Evolutionary conservation across 1,284 basidiomycete genomes (phyloP).

Genomic region (Tilletia walkeri): DNA sequence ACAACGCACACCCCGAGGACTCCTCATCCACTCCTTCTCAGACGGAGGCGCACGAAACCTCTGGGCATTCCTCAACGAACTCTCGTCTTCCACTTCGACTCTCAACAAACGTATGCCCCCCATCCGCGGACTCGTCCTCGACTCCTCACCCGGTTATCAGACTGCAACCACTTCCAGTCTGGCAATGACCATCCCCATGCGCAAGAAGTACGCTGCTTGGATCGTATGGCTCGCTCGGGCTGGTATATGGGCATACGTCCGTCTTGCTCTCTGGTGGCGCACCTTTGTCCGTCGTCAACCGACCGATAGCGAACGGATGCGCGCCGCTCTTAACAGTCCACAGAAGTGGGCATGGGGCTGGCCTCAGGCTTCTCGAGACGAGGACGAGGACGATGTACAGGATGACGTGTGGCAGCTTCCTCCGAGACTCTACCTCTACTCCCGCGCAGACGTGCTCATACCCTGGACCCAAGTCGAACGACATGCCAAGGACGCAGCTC

Average conservation of each 20-base stretch:
- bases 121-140: slow-evolving; percentile 34
- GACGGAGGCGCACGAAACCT: slow-evolving; percentile 45
- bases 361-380: background rate
- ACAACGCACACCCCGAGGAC: slow-evolving; percentile 16
- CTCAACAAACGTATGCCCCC: slow-evolving; percentile 9
- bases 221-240: slow-evolving; percentile 28
- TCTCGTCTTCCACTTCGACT: slow-evolving; percentile 27
- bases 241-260: slow-evolving; percentile 26
- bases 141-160: slow-evolving; percentile 40
- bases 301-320: slow-evolving; percentile 32
- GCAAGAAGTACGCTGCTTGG: slow-evolving; percentile 20
- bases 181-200: slow-evolving; percentile 43
- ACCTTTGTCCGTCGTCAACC: slow-evolving; percentile 28
- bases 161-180: slow-evolving; percentile 30
- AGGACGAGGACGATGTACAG: background rate
- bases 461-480: slow-evolving; percentile 40
- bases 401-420: slow-evolving; percentile 21
- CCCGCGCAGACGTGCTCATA: slow-evolving; percentile 40
- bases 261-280: slow-evolving; percentile 29
- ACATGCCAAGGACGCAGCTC: slow-evolving; percentile 34
- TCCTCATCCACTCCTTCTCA: slow-evolving; percentile 32
- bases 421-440: slow-evolving; percentile 46
- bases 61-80: slow-evolving; percentile 8
- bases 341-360: slow-evolving; percentile 36
- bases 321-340: slow-evolving; percentile 33